These are phyloP conservation scores for Trichoderma citrinoviride DNA, from an alignment of 2,329 filamentous ascomycete genomes.

Conservation along the genomic window DNA sequence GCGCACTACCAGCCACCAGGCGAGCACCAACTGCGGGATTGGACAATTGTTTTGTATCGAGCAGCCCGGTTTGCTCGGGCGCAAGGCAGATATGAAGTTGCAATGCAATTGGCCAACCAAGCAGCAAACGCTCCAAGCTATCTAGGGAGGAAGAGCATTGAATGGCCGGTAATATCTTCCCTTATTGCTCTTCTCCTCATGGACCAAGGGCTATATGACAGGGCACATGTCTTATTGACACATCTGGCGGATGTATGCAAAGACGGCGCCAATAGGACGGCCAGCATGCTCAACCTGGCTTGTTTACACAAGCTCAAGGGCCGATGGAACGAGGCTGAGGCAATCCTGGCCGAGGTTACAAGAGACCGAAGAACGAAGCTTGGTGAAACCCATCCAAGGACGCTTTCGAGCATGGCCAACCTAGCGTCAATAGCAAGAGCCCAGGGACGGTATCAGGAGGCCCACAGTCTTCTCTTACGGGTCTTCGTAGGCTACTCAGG, in stretches of 20 bases:
- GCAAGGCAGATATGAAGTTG: conserved; percentile 9
- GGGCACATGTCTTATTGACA: not conserved
- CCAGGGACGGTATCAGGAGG: not conserved
- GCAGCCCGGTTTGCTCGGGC: conserved; percentile 10
- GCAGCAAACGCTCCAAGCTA: not conserved
- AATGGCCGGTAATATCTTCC: not conserved
- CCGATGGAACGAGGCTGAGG: conserved; percentile 12
- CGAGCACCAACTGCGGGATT: not conserved
- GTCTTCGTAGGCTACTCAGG: not conserved
- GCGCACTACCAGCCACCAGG: not conserved
- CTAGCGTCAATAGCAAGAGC: not conserved
- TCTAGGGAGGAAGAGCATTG: not conserved
- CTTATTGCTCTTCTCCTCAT: not conserved
- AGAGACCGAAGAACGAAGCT: not conserved
- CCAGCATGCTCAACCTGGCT: conserved; percentile 17
- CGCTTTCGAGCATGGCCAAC: not conserved
- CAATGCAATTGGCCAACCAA: not conserved
- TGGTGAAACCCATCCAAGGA: not conserved
- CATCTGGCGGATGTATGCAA: not conserved
- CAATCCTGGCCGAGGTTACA: rapidly evolving
- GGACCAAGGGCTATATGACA: conserved; percentile 3
- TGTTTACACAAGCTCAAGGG: conserved; percentile 20
- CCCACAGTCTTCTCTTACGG: not conserved
- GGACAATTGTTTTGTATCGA: not conserved
- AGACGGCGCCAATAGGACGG: not conserved